These are phyloP conservation scores for Petunia axillaris DNA, from an alignment of 257 asterid genomes.

Conservation along the genomic window DNA sequence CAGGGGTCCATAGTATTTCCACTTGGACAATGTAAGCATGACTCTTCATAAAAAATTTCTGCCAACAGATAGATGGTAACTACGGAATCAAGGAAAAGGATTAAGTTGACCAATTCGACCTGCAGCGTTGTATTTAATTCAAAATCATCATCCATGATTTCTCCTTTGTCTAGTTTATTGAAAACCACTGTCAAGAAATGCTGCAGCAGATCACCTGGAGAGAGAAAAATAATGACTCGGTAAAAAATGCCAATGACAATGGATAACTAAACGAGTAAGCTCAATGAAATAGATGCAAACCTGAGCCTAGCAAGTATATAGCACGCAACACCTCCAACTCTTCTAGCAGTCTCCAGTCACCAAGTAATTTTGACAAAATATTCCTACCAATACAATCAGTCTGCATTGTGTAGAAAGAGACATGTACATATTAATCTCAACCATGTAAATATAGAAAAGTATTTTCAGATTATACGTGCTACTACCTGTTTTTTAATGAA, in stretches of 20 bases:
- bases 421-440: conserved; percentile 18
- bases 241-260: not conserved
- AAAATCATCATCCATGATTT: conserved; percentile 87
- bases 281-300: conserved; percentile 38
- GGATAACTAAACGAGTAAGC: not conserved
- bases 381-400: conserved; percentile 86
- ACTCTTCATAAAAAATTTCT: not conserved
- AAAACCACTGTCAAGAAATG: conserved; percentile 86
- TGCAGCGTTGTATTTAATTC: conserved; percentile 91
- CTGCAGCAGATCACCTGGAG: conserved; percentile 91
- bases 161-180: conserved; percentile 90
- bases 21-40: conserved; percentile 18
- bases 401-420: conserved; percentile 50
- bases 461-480: not conserved
- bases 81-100: conserved; percentile 18
- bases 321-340: conserved; percentile 92
- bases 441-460: conserved; percentile 18
- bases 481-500: conserved; percentile 84
- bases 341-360: conserved; percentile 89
- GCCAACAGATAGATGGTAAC: conserved; percentile 9
- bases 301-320: conserved; percentile 95
- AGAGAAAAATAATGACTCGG: conserved; percentile 31
- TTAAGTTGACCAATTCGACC: conserved; percentile 49
- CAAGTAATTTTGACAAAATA: conserved; percentile 75
- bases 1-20: not conserved